Evolutionary conservation across 1,284 basidiomycete species (phyloP), one percentile per base, ranked within the genome.

Genomic region (Exobasidium rhododendri): DNA sequence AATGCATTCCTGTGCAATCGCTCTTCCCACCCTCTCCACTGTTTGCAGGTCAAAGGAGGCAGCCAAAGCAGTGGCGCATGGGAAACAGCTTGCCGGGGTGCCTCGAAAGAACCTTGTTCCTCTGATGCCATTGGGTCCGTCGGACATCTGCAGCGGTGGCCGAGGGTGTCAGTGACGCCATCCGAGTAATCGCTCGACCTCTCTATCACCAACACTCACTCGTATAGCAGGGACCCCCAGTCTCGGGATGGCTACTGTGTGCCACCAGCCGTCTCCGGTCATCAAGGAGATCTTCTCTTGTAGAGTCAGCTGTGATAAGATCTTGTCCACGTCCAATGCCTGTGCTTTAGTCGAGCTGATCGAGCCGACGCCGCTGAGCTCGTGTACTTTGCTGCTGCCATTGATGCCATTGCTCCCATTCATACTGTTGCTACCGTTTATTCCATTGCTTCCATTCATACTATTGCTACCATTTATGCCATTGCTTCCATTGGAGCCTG

Each of bases 241-340:
- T 4, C 54, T 31, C 13, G 54, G 54, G n/a, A 56, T 22, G 5
- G 31, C 29, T 13, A 44, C 24, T 2, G 54, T 56, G 4, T 44
- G 54, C 31, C 29, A 26, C 17, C 31, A 56, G 17, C 22, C 54
- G 17, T 40, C 22, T 13, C 54, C 54, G 24, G 30, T 44, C 13
- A 52, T 44, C 24, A 58, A 29, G 13, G n/a, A 17, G 10, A 58
- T 29, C 44, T 58, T 58, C 55, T 58, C 56, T n/a, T 58, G 20
- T 2, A 58, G 43, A 5, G 49, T 26, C 30, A 56, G 29, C 13
- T 28, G 14, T 7, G 22, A 26, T 14, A 50, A 31, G 47, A 26
- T 20, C 7, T 50, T 7, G 7, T 50, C 47, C 7, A 50, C 35
- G 35, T 40, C 35, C 10, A 40, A 10, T 7, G 17, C 17, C n/a